Evolutionary conservation across 1,284 basidiomycete species (phyloP), one percentile per base, ranked within the genome.

Genomic region (Trametes hirsuta): DNA sequence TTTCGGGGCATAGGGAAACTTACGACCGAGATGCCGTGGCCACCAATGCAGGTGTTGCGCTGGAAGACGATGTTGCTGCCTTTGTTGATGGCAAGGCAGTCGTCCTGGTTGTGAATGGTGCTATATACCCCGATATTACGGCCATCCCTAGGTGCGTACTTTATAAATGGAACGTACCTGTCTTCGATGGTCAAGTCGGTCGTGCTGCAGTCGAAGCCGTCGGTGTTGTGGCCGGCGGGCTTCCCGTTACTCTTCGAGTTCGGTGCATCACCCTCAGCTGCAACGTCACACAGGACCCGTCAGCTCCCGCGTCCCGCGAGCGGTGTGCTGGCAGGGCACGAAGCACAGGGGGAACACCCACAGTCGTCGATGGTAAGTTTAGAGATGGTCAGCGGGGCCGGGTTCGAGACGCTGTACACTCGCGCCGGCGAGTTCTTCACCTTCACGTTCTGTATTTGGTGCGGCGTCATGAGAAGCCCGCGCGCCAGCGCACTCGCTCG

Each of bases 51-150:
- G 21, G 75, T 78, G 68, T 84, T 85, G 25, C 80, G 69, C 53
- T 77, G 73, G 70, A 87, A 84, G 47, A 79, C 66, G 59, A 88
- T 83, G 69, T 83, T 84, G 37, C 74, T 73, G 6, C 85, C 86
- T 45, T 71, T 72, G 70, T 85, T 86, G 68, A 88, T 83, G 9
- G 86, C 84, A 36, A 88, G 70, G 63, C 86, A 88, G 66, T 88
- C 85, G 59, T 88, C 86, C 76, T 87, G 72, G 60, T 73, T 74
- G 60, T 63, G 65, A 47, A 71, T 65, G 14, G 65, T 54, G 35
- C 63, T 60, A 24, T 63, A 15, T 22, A 36, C 6, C 4, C 10
- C 24, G 6, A 12, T 30, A 30, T 30, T 30, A 30, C 6, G 5
- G 22, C 34, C 54, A 45, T 37, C 11, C 25, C 49, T 18, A 37